These are phyloP conservation scores for Danielia reshetovae DNA, from an alignment of 805 yeast species.

Conservation along the genomic window DNA sequence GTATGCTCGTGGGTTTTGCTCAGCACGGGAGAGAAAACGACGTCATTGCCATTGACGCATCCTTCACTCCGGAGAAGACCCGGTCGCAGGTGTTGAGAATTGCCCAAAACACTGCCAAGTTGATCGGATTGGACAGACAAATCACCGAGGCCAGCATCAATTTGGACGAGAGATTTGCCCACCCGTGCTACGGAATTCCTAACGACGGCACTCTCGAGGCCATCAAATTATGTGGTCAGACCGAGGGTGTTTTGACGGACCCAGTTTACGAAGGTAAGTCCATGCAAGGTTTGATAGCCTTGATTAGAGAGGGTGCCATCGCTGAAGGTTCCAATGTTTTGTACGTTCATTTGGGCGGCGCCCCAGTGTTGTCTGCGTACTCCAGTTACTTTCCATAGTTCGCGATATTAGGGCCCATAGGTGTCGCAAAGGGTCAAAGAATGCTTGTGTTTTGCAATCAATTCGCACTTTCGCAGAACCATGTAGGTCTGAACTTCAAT, in stretches of 20 bases:
- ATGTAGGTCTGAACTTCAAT: too few species aligned
- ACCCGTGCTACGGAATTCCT: constrained; percentile 6
- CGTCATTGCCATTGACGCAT: constrained; percentile 5
- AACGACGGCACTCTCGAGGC: constrained; percentile 6
- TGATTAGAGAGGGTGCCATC: constrained; percentile 4
- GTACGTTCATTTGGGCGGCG: constrained; percentile 6
- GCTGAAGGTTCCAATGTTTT: constrained; percentile 3
- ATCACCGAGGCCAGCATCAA: constrained; percentile 1
- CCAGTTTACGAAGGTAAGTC: constrained; percentile 6
- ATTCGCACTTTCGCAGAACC: too few species aligned
- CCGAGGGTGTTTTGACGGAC: constrained; percentile 6
- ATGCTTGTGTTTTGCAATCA: too few species aligned
- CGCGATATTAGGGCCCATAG: too few species aligned
- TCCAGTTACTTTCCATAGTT: constrained; percentile 3
- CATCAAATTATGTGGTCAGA: constrained; percentile 4
- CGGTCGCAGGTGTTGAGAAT: constrained; percentile 2
- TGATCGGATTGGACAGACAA: constrained; percentile 3
- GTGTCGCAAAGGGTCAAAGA: too few species aligned
- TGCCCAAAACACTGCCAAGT: constrained; percentile 5
- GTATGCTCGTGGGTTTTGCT: constrained; percentile 5
- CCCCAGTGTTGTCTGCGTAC: constrained; percentile 5
- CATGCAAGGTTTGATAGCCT: constrained; percentile 4
- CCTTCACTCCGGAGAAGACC: constrained; percentile 5
- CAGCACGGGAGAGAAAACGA: constrained; percentile 5
- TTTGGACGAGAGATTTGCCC: constrained; percentile 4